A percentile compares a stretch with the other conserved stretches of the same genome.
phyloP scores from a whole-genome alignment of 169 alveolate species.

The Eimeria tenella region DNA sequence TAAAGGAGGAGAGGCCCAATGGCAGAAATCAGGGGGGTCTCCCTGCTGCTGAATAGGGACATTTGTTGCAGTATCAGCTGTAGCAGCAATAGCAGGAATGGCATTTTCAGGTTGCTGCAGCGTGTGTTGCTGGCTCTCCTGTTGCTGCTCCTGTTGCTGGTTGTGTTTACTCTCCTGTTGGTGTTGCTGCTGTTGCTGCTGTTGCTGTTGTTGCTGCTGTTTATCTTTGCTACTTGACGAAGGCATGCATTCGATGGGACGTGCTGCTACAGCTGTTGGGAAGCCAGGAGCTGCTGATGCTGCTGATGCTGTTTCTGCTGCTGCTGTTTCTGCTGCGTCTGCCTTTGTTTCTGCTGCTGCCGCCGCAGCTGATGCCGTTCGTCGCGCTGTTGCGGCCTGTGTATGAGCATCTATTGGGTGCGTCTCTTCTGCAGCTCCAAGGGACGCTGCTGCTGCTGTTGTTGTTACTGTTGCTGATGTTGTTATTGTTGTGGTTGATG shows the following conservation, averaged over 20 bases:
- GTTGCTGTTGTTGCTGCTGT: no score
- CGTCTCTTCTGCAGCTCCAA: neutral
- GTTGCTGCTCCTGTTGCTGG: no score
- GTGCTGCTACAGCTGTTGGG: no score
- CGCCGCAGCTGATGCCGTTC: neutral
- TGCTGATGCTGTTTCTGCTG: no score
- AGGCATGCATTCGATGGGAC: no score
- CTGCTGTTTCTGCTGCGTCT: no score
- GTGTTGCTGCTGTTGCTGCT: no score
- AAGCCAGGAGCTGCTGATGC: no score
- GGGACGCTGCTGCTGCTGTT: neutral
- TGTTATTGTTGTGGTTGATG: neutral
- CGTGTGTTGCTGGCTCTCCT: neutral
- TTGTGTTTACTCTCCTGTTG: no score
- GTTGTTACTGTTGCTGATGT: neutral
- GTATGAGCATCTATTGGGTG: neutral
- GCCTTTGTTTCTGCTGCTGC: neutral
- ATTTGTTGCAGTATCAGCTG: neutral
- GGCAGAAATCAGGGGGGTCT: neutral
- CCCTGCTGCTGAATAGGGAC: neutral
- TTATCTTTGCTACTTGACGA: no score
- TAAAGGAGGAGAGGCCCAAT: neutral
- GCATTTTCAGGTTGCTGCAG: neutral
- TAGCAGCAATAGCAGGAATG: neutral
- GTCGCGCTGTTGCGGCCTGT: neutral